A percentile compares a stretch with the other conserved stretches of the same genome.
These are phyloP conservation scores for Xylaria nigripes DNA, from an alignment of 495 filamentous ascomycete genomes.

Conservation along the genomic window DNA sequence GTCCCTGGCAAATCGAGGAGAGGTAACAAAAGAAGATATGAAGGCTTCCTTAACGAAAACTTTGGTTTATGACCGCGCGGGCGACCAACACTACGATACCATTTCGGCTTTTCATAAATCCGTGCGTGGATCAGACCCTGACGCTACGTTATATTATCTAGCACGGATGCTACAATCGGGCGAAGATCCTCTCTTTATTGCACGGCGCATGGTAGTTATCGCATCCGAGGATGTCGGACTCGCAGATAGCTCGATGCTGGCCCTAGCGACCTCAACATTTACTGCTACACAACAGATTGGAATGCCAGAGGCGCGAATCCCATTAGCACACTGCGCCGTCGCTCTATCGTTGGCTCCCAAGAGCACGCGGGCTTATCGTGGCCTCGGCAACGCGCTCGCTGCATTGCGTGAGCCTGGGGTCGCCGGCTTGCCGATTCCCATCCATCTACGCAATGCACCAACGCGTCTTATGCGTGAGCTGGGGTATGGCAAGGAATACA, in stretches of 20 bases:
- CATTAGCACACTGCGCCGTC: constrained; percentile 77
- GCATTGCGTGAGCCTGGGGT: constrained; percentile 70
- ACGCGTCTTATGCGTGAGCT: constrained; percentile 89
- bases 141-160: constrained; percentile 88
- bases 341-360: constrained; percentile 78
- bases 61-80: constrained; percentile 86
- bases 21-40: constrained; percentile 55
- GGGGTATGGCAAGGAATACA: constrained; percentile 85
- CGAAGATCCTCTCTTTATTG: constrained; percentile 89
- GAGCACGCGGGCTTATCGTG: constrained; percentile 77
- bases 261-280: constrained; percentile 75
- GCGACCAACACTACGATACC: constrained; percentile 92
- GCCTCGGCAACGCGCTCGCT: constrained; percentile 65
- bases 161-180: constrained; percentile 93
- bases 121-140: constrained; percentile 74
- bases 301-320: constrained; percentile 89
- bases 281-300: constrained; percentile 83
- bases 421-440: constrained; percentile 68
- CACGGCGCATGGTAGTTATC: constrained; percentile 82
- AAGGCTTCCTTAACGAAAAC: constrained; percentile 80
- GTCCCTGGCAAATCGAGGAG: constrained; percentile 30
- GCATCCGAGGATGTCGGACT: constrained; percentile 89
- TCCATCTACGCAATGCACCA: constrained; percentile 86
- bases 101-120: constrained; percentile 97
- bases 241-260: constrained; percentile 78